Evolutionary conservation across 495 filamentous ascomycete species (phyloP).

Genomic region (Penicillium cinerascens): DNA sequence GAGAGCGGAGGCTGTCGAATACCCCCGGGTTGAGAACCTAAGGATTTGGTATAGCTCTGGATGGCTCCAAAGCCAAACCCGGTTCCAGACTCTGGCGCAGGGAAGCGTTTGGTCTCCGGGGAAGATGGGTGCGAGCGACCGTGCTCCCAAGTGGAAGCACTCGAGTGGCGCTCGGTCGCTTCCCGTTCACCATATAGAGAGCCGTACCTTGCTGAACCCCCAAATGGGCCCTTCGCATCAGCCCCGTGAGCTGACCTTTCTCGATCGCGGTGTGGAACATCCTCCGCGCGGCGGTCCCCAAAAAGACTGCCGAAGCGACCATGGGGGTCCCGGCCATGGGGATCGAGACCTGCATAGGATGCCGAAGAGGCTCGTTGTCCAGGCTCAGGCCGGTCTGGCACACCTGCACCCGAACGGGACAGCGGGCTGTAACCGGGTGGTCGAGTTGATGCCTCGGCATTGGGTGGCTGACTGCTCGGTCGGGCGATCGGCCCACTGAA

Average conservation of each 20-base stretch:
- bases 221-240: slow-evolving; percentile 28
- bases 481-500: slow-evolving; percentile 39
- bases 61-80: slow-evolving; percentile 46
- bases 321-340: slow-evolving; percentile 21
- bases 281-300: slow-evolving; percentile 45
- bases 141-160: slow-evolving; percentile 35
- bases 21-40: slow-evolving; percentile 41
- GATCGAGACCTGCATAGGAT: slow-evolving; percentile 31
- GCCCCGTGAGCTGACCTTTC: slow-evolving; percentile 33
- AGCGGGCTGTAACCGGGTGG: slow-evolving; percentile 39
- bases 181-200: slow-evolving; percentile 38
- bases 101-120: slow-evolving; percentile 40
- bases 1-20: slow-evolving; percentile 31
- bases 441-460: slow-evolving; percentile 33
- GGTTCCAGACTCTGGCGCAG: slow-evolving; percentile 28
- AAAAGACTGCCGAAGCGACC: slow-evolving; percentile 32
- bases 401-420: slow-evolving; percentile 25
- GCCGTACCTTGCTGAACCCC: slow-evolving; percentile 24
- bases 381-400: slow-evolving; percentile 30
- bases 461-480: slow-evolving; percentile 44
- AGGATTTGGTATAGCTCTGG: slow-evolving; percentile 47
- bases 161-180: slow-evolving; percentile 24
- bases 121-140: slow-evolving; percentile 40
- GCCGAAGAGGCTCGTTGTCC: slow-evolving; percentile 15
- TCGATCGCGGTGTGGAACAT: slow-evolving; percentile 31